phyloP scores from a whole-genome alignment of 2,329 filamentous ascomycete species.

The Berkeleyomyces rouxiae region DNA sequence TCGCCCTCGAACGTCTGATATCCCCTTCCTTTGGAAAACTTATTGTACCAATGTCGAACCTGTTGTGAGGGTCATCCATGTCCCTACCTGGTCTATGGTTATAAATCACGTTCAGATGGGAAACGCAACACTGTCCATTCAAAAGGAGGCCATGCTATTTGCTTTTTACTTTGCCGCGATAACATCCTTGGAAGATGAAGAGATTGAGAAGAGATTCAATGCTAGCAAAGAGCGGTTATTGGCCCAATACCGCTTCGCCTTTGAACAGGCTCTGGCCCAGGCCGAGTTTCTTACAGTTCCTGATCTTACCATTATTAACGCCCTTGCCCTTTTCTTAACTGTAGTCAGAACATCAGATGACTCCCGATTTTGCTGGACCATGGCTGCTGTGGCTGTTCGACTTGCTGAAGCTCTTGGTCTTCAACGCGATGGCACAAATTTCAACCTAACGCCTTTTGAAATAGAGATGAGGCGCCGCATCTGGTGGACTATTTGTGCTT shows the following conservation, averaged over 20 bases:
- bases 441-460: slow-evolving; percentile 39
- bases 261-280: slow-evolving; percentile 40
- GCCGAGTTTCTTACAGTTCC: slow-evolving; percentile 41
- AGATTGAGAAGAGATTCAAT: slow-evolving; percentile 33
- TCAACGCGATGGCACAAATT: slow-evolving; percentile 36
- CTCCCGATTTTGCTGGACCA: slow-evolving; percentile 41
- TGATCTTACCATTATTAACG: slow-evolving; percentile 40
- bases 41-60: slow-evolving; percentile 62
- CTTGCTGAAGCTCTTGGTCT: slow-evolving; percentile 44
- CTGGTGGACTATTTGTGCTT: slow-evolving; percentile 42
- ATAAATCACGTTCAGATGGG: slow-evolving; percentile 45
- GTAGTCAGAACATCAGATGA: slow-evolving; percentile 31
- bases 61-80: slow-evolving; percentile 53
- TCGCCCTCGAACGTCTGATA: slow-evolving; percentile 49
- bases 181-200: slow-evolving; percentile 41
- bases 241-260: slow-evolving; percentile 33
- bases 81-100: slow-evolving; percentile 46
- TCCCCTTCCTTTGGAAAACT: slow-evolving; percentile 50
- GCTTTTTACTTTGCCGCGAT: slow-evolving; percentile 42
- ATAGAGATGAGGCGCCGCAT: slow-evolving; percentile 42
- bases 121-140: slow-evolving; percentile 31
- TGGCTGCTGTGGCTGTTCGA: slow-evolving; percentile 40
- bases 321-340: slow-evolving; percentile 38
- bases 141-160: slow-evolving; percentile 47
- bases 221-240: slow-evolving; percentile 29